Conservation (phyloP, 352 stramenopile species). For the Aphanomyces invadans region DNA sequence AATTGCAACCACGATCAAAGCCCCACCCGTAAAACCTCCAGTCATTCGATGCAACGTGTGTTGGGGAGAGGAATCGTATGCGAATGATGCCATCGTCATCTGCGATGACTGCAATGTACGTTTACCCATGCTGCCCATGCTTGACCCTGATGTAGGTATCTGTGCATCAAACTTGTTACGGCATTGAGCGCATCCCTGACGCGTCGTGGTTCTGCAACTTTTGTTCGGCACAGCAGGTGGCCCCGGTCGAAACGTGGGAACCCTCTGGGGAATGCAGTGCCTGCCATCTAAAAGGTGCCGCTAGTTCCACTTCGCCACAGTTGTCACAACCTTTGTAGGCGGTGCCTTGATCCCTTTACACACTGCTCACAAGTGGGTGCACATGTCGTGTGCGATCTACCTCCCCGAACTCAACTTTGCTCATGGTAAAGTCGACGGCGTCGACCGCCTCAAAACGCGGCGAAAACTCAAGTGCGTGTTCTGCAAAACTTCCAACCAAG, state of each 20-base stretch:
- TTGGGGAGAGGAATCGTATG: conserved; percentile 49
- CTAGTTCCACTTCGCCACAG: neutral
- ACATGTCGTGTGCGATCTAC: conserved; percentile 73
- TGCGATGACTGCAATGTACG: conserved; percentile 60
- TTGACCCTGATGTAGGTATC: too few species aligned
- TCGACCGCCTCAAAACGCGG: conserved; percentile 46
- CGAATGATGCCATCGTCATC: conserved; percentile 70
- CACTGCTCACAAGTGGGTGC: conserved; percentile 43
- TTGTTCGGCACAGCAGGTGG: conserved; percentile 28
- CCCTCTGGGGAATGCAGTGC: neutral
- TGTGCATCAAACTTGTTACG: conserved; percentile 78
- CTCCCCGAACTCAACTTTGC: conserved; percentile 59
- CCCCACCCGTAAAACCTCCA: neutral
- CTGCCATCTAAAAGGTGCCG: neutral
- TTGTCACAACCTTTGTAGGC: neutral
- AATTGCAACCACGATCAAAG: neutral
- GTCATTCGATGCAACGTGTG: conserved; percentile 52
- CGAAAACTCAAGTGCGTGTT: conserved; percentile 62
- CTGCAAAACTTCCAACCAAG: conserved; percentile 62
- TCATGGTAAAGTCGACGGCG: conserved; percentile 42
- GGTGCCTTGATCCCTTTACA: conserved; percentile 14
- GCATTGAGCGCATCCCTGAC: conserved; percentile 51
- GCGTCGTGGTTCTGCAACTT: conserved; percentile 70
- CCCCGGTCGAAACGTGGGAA: neutral
- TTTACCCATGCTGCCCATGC: too few species aligned